Evolutionary conservation across 441 rosid genomes (phyloP).

Genomic region (Populus hybrid): DNA sequence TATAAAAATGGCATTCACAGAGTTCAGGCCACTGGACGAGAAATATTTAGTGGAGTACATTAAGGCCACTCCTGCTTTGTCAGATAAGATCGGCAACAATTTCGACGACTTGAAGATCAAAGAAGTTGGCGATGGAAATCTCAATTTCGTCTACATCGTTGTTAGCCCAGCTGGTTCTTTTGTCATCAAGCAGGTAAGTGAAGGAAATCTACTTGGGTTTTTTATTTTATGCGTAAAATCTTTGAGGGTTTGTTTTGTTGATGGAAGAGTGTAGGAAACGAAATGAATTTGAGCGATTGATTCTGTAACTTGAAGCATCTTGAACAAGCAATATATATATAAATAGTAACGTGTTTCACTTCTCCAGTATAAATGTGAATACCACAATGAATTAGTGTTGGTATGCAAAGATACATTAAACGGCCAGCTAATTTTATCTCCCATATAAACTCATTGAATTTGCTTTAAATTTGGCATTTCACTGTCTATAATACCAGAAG

Average conservation of each 20-base stretch:
- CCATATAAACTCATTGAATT: not conserved
- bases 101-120: constrained; percentile 56
- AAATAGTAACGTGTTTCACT: not conserved
- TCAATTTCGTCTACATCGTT: constrained; percentile 81
- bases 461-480: not conserved
- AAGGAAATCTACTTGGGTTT: not conserved
- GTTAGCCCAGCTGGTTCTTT: constrained; percentile 57
- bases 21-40: constrained; percentile 66
- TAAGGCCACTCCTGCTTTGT: constrained; percentile 62
- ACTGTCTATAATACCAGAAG: not conserved
- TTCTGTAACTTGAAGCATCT: not conserved
- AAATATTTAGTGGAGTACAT: constrained; percentile 65
- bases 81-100: constrained; percentile 51
- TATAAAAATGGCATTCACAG: constrained; percentile 48
- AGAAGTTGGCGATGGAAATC: constrained; percentile 95
- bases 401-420: not conserved
- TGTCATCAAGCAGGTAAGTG: constrained; percentile 77
- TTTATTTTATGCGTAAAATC: not conserved
- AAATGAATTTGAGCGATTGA: not conserved
- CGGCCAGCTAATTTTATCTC: not conserved
- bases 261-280: not conserved
- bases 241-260: not conserved
- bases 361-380: not conserved
- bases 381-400: not conserved
- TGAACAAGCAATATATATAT: no score